phyloP scores from a whole-genome alignment of 1,139 yeast species.

The Candida glucosophila region DNA sequence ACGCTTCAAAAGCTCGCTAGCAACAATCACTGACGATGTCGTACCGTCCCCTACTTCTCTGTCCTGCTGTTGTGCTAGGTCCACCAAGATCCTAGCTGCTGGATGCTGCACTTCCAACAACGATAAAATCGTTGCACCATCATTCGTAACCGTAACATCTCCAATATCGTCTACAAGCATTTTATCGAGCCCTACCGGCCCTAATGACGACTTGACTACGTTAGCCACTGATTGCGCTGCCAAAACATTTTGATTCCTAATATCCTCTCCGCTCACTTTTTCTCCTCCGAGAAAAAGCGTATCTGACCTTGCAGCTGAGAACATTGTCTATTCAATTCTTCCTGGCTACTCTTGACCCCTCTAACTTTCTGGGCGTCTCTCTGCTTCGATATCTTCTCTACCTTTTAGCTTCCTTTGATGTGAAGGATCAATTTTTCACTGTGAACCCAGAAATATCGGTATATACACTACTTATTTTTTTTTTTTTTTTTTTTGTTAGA shows the following conservation, averaged over 20 bases:
- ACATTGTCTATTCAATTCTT: conserved; percentile 21
- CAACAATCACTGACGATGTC: conserved; percentile 92
- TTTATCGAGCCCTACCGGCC: conserved; percentile 97
- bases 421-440: conserved; percentile 1
- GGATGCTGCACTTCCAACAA: conserved; percentile 97
- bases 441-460: neutral
- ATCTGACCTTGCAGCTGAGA: conserved; percentile 71
- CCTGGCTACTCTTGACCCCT: neutral
- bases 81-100: conserved; percentile 94
- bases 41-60: conserved; percentile 99
- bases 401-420: neutral
- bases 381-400: conserved; percentile 1
- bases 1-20: conserved; percentile 82
- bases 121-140: conserved; percentile 93
- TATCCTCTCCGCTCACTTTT: conserved; percentile 91
- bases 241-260: conserved; percentile 89
- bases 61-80: conserved; percentile 97
- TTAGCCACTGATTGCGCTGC: conserved; percentile 97
- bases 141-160: conserved; percentile 97
- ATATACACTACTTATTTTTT: neutral
- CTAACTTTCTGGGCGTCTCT: neutral
- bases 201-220: conserved; percentile 92
- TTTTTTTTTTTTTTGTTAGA: too few relatives aligned
- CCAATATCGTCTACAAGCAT: conserved; percentile 99
- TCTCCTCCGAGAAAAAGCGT: conserved; percentile 94